These are phyloP conservation scores for Ceratobasidium sp. DNA, from an alignment of 1,284 basidiomycete genomes.

Conservation along the genomic window DNA sequence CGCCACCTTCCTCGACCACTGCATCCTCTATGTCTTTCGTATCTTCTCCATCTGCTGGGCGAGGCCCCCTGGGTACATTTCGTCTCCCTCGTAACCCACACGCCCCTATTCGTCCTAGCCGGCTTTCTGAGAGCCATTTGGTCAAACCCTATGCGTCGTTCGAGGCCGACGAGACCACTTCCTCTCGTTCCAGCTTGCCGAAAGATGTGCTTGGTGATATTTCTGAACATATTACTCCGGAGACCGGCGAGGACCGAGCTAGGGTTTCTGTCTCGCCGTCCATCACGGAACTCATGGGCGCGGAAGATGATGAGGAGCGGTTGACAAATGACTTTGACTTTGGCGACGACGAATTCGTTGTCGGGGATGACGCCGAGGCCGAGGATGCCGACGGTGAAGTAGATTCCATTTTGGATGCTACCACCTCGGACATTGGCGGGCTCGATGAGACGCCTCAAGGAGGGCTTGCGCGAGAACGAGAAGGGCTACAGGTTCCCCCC, in stretches of 20 bases:
- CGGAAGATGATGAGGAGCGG: constrained; percentile 33
- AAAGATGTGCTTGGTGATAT: constrained; percentile 19
- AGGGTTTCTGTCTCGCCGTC: neutral
- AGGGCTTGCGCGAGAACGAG: neutral
- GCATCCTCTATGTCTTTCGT: constrained; percentile 10
- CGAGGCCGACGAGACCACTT: constrained; percentile 28
- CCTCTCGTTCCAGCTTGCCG: constrained; percentile 32
- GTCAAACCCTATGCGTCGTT: constrained; percentile 41
- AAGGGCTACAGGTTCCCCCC: neutral
- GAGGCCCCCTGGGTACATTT: constrained; percentile 40
- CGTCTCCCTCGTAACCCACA: constrained; percentile 35
- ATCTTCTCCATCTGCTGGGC: constrained; percentile 37
- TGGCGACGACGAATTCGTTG: constrained; percentile 32
- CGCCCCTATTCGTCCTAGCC: constrained; percentile 38
- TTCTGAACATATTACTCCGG: neutral
- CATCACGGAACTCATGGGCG: neutral
- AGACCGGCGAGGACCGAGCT: neutral
- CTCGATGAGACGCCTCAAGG: constrained; percentile 10
- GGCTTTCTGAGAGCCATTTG: constrained; percentile 40
- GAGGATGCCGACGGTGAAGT: constrained; percentile 29
- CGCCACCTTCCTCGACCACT: neutral
- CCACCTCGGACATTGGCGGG: constrained; percentile 22
- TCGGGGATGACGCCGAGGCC: constrained; percentile 21
- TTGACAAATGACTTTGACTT: constrained; percentile 40
- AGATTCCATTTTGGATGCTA: constrained; percentile 34